Evolutionary conservation across 306 rosid genomes (phyloP), one percentile per base, ranked within the genome.

Genomic region (Quercus rubra): DNA sequence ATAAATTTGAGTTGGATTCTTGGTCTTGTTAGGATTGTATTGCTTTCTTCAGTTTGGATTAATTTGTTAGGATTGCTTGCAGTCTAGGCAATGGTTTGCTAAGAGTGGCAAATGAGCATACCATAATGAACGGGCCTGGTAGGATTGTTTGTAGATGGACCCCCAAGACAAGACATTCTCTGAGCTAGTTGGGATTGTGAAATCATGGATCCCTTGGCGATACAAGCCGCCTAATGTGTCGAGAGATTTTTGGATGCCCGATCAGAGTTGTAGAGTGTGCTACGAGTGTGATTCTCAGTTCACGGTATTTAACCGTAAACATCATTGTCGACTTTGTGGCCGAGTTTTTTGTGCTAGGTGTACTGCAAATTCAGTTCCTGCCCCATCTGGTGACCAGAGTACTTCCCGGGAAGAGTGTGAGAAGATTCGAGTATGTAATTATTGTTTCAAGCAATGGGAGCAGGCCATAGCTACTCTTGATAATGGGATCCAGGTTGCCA

Each of bases 191-290:
- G 78, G 88, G 78, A 49, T 80, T 25, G 25, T 90, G 81, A 96
- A 87, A 83, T 87, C 98, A 12, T 93, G 90, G 99, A 85, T 89
- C 70, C 91, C 96, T 74, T 77, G 97, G 96, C 85, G 83, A 57
- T 85, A 94, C 11, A 94, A 88, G 78, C 93, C 97, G 25, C 83
- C 82, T 31, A 86, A 90, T 57, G 91, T 96, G 77, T 89, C 97
- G 0, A 86, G 93, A 79, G 94, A 86, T 86, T 93, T 93, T 81
- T 96, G 99, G 99, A 96, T 95, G 98, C 98, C 97, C 1, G 99
- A 95, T 74, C 85, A 80, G 63, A 95, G 94, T 79, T 93, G 99
- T 77, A 88, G 90, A 82, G 94, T 93, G 55, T 95, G 99, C 79
- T 95, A 95, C 68, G 98, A 93, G 38, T 95, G 99, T 77, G 99